Evolutionary conservation across 2,329 filamentous ascomycete species (phyloP), one percentile per base, ranked within the genome.

Genomic region (Fusarium kyushuense): DNA sequence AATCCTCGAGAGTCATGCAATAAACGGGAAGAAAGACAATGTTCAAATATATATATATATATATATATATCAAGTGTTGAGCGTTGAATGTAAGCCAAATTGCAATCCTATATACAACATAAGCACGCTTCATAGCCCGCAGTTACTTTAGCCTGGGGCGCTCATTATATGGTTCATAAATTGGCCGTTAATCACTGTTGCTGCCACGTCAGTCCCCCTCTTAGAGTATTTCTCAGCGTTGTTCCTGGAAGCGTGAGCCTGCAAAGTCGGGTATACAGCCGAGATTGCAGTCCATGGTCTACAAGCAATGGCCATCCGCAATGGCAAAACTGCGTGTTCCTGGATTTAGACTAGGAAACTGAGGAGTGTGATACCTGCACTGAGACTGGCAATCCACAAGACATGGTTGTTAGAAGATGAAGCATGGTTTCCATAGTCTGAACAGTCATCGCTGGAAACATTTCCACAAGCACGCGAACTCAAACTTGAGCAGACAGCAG

Each of bases 401-500:
- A 54, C 45, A 14, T 49, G 33, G 11, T 38, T 58, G 32, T 57
- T 41, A 16, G 63, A 25, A 12, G 59, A 54, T 23, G 67, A 51
- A 54, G 72, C 71, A 33, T 33, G 43, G 12, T 65, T 67, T n/a
- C 63, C 69, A 19, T 65, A 74, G 19, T 70, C 61, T 5, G 63
- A 57, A 72, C 84, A 87, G 54, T 81, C 75, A 14, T 78, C 78
- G 23, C 75, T 75, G 40, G 80, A 76, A 10, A 86, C 70, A 38
- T 78, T 77, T 23, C 80, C 79, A 69, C 87, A 89, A 23, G 85
- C 87, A 54, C 78, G 76, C 5, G 80, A 82, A 59, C 84, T 87
- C 61, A 89, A 74, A 63, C 84, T 87, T 36, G 80, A 82, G 77
- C 87, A 89, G 45, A 89, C 80, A 21, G 82, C 82, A 2, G 82